A percentile compares a stretch with the other conserved stretches of the same genome.
These are phyloP conservation scores for Leonotis leonurus DNA, from an alignment of 257 asterid genomes.

Conservation along the genomic window DNA sequence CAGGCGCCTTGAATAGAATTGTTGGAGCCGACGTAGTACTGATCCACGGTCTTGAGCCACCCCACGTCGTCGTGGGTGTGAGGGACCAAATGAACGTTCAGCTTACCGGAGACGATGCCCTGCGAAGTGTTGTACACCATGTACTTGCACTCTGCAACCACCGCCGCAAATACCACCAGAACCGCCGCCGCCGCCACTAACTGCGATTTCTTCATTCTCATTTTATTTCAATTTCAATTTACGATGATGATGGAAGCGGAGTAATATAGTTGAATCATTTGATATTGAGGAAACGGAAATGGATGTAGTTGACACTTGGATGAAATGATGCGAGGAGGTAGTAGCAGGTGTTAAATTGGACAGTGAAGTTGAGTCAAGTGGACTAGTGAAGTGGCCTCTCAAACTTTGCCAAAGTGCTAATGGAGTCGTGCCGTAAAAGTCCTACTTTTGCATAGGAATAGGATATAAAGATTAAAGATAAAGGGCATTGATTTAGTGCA, in stretches of 20 bases:
- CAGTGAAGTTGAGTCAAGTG: too few relatives aligned
- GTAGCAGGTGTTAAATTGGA: neutral
- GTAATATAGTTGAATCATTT: too few relatives aligned
- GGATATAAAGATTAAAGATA: too few relatives aligned
- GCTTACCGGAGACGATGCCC: slow-evolving; percentile 14
- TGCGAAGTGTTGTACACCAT: slow-evolving; percentile 34
- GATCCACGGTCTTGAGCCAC: too few relatives aligned
- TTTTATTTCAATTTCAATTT: neutral
- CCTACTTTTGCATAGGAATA: too few relatives aligned
- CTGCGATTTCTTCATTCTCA: neutral
- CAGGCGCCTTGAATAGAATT: neutral
- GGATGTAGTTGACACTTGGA: neutral
- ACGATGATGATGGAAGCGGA: too few relatives aligned
- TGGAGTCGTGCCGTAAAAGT: too few relatives aligned
- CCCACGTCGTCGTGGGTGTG: neutral
- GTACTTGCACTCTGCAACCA: slow-evolving; percentile 23
- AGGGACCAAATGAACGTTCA: neutral
- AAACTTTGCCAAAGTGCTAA: neutral
- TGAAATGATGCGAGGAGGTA: neutral
- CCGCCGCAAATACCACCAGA: neutral
- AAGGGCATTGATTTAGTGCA: too few relatives aligned
- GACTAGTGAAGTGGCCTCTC: too few relatives aligned
- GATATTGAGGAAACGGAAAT: neutral
- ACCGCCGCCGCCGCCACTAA: neutral
- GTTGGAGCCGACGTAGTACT: neutral